Conservation (phyloP, 108 stramenopile genomes). For the Cylindrotheca closterium region DNA sequence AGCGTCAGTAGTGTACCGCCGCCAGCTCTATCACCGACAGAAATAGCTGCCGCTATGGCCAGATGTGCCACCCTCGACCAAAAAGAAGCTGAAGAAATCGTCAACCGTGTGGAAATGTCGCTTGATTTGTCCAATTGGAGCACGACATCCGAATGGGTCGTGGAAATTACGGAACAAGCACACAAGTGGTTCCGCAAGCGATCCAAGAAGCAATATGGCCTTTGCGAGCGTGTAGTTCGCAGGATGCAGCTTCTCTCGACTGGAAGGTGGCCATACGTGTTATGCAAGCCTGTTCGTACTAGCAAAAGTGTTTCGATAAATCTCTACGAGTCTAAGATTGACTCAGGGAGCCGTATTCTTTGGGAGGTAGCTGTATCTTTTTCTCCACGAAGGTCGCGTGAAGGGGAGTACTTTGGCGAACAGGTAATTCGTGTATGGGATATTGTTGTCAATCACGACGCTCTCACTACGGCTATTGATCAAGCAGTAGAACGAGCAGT, state of each 20-base stretch:
- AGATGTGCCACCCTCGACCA: background rate
- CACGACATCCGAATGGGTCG: constrained; percentile 25
- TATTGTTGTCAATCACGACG: constrained; percentile 49
- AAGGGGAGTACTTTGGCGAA: constrained; percentile 19
- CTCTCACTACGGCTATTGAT: constrained; percentile 34
- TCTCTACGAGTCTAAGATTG: constrained; percentile 47
- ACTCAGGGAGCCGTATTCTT: constrained; percentile 28
- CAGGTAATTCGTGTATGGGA: constrained; percentile 53
- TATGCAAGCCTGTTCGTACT: constrained; percentile 25
- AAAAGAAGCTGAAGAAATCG: constrained; percentile 11
- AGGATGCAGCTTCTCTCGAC: constrained; percentile 36
- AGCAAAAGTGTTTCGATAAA: background rate
- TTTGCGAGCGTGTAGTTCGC: constrained; percentile 41
- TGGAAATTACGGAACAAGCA: constrained; percentile 45
- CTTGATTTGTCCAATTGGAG: constrained; percentile 36
- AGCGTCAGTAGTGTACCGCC: background rate
- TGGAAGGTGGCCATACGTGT: constrained; percentile 42
- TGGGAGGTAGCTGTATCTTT: constrained; percentile 48
- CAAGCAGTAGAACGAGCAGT: constrained; percentile 6
- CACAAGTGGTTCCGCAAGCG: constrained; percentile 43
- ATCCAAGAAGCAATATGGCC: constrained; percentile 18
- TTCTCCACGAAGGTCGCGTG: constrained; percentile 32
- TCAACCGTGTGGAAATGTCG: constrained; percentile 29
- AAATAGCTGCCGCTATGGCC: background rate
- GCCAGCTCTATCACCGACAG: background rate